Evolutionary conservation across 345 rosid species (phyloP).

Genomic region (Raphanus raphanistrum): DNA sequence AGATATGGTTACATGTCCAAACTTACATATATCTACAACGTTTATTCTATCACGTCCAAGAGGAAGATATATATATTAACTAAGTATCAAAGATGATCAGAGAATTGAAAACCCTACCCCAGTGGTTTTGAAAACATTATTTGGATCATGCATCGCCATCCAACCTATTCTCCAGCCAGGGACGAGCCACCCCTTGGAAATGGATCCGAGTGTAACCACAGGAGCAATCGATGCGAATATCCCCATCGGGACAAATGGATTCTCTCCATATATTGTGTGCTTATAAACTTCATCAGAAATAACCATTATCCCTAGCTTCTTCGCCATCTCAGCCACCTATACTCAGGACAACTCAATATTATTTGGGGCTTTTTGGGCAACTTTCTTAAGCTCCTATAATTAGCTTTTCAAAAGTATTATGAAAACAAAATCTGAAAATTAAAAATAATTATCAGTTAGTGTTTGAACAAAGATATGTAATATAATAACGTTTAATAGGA

Average conservation of each 20-base stretch:
- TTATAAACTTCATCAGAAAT: slow-evolving; percentile 60
- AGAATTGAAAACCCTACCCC: slow-evolving; percentile 35
- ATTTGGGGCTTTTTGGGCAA: background rate
- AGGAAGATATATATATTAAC: background rate
- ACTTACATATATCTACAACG: background rate
- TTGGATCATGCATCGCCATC: slow-evolving; percentile 47
- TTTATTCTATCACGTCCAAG: background rate
- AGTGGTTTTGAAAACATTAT: slow-evolving; percentile 34
- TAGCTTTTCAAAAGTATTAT: background rate
- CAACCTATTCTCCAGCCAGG: slow-evolving; percentile 70
- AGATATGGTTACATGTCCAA: background rate
- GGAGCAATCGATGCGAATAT: slow-evolving; percentile 51
- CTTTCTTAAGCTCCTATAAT: background rate
- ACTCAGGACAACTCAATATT: background rate
- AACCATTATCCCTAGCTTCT: slow-evolving; percentile 50
- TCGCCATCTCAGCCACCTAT: slow-evolving; percentile 60
- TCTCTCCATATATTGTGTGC: slow-evolving; percentile 48
- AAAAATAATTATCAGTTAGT: background rate
- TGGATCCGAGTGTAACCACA: slow-evolving; percentile 53
- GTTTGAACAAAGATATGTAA: background rate
- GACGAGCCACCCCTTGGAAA: slow-evolving; percentile 62
- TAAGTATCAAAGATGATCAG: background rate
- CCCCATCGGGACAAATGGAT: slow-evolving; percentile 51
- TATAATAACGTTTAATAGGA: background rate
- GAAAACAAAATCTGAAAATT: background rate